phyloP scores from a whole-genome alignment of 2,329 filamentous ascomycete species.

The Diaporthe australafricana region DNA sequence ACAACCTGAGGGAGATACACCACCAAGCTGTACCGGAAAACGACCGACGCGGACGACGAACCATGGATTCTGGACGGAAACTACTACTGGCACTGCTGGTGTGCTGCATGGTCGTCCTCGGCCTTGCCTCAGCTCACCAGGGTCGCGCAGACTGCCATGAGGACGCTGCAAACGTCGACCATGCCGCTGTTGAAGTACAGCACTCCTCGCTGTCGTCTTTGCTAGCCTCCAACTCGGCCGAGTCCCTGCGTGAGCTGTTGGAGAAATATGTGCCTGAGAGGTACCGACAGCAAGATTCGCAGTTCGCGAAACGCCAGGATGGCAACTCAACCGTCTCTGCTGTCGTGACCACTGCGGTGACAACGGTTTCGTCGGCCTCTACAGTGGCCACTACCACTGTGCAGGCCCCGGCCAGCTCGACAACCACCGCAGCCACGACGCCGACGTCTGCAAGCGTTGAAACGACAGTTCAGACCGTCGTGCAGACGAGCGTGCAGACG shows the following conservation, averaged over 20 bases:
- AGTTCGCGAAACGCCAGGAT: constrained; percentile 54
- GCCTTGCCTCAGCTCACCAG: constrained; percentile 40
- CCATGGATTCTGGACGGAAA: constrained; percentile 40
- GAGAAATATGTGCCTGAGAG: constrained; percentile 71
- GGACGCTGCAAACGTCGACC: constrained; percentile 14
- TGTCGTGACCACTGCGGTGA: constrained; percentile 16
- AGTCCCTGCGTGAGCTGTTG: constrained; percentile 74
- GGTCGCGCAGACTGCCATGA: constrained; percentile 16
- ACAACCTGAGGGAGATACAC: constrained; percentile 34
- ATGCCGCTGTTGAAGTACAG: constrained; percentile 25
- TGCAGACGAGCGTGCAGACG: constrained; percentile 41
- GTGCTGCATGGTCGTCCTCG: constrained; percentile 41
- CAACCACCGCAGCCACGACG: constrained; percentile 38
- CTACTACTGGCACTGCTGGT: constrained; percentile 40
- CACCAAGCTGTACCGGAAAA: constrained; percentile 33
- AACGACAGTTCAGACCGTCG: constrained; percentile 37
- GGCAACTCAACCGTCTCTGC: constrained; percentile 43
- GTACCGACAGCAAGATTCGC: constrained; percentile 57
- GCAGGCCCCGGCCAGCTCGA: constrained; percentile 20
- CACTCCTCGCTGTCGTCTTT: constrained; percentile 46
- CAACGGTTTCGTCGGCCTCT: constrained; percentile 42
- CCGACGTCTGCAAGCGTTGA: constrained; percentile 24
- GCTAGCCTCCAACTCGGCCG: constrained; percentile 66
- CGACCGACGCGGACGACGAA: constrained; percentile 31
- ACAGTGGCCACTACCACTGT: constrained; percentile 39